These are phyloP conservation scores for Phialophora macrospora DNA, from an alignment of 2,329 filamentous ascomycete genomes.

Conservation along the genomic window DNA sequence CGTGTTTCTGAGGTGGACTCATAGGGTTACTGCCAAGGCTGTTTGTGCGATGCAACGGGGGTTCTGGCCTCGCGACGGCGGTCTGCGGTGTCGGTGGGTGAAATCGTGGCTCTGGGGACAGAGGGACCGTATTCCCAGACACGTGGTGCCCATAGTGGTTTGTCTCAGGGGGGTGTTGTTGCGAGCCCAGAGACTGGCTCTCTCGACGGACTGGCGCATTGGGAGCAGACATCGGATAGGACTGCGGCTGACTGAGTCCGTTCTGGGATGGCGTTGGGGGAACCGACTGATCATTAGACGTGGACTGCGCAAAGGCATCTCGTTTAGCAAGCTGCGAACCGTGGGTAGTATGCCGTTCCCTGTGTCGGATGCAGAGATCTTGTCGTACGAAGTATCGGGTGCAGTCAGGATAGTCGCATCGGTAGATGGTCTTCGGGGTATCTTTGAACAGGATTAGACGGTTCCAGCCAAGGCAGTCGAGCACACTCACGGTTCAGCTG, in stretches of 20 bases:
- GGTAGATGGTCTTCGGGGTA: conserved; percentile 91
- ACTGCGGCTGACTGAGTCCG: conserved; percentile 33
- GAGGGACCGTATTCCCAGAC: conserved; percentile 24
- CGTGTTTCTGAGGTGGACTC: conserved; percentile 41
- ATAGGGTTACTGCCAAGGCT: conserved; percentile 42
- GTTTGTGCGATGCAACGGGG: conserved; percentile 40
- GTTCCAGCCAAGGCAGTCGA: not conserved
- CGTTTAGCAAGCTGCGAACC: conserved; percentile 58
- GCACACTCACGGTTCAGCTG: conserved; percentile 80
- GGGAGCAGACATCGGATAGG: conserved; percentile 47
- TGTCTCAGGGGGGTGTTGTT: conserved; percentile 11
- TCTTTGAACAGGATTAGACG: conserved; percentile 57
- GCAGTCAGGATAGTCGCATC: conserved; percentile 90
- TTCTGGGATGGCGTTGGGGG: conserved; percentile 29
- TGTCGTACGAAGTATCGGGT: conserved; percentile 88
- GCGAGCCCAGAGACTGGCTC: conserved; percentile 2
- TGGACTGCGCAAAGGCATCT: conserved; percentile 50
- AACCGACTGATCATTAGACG: conserved; percentile 29
- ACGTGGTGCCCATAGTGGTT: conserved; percentile 22
- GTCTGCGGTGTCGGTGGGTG: conserved; percentile 41
- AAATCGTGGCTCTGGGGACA: conserved; percentile 39
- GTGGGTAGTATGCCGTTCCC: conserved; percentile 75
- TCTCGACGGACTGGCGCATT: conserved; percentile 24
- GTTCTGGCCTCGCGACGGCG: conserved; percentile 37
- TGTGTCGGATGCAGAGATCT: conserved; percentile 85